Conservation (phyloP, 1,284 basidiomycete species). For the Trametes pubescens region DNA sequence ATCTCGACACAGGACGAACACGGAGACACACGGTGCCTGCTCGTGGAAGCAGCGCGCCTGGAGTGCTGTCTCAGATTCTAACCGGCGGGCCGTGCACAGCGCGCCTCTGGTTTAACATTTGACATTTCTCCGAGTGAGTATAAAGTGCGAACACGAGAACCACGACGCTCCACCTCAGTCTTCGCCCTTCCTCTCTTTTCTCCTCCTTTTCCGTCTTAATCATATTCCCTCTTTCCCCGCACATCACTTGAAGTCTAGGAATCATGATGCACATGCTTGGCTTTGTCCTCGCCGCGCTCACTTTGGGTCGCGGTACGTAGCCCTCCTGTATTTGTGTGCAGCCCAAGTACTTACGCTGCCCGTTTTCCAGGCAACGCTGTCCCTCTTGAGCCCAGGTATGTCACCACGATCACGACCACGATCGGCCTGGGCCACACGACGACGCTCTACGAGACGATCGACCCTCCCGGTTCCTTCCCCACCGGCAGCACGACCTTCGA, state of each 20-base stretch:
- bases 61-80: background rate
- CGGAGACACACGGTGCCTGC: background rate
- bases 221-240: background rate
- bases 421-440: background rate
- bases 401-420: conserved; percentile 6
- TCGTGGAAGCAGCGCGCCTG: background rate
- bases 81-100: background rate
- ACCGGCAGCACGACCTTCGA: background rate
- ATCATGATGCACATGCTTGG: conserved; percentile 3
- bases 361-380: conserved; percentile 1
- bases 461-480: conserved; percentile 5
- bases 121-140: background rate
- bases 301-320: background rate
- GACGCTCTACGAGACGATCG: conserved; percentile 6
- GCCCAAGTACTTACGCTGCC: background rate
- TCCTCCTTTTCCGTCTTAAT: background rate
- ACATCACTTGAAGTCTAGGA: background rate
- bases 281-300: conserved; percentile 4
- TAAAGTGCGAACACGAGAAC: background rate
- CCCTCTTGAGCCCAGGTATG: conserved; percentile 2
- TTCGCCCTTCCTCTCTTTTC: background rate
- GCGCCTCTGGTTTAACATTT: background rate
- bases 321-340: background rate
- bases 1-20: background rate
- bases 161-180: background rate